phyloP scores from a whole-genome alignment of 805 yeast genomes.

The Ascoidea rubescens region DNA sequence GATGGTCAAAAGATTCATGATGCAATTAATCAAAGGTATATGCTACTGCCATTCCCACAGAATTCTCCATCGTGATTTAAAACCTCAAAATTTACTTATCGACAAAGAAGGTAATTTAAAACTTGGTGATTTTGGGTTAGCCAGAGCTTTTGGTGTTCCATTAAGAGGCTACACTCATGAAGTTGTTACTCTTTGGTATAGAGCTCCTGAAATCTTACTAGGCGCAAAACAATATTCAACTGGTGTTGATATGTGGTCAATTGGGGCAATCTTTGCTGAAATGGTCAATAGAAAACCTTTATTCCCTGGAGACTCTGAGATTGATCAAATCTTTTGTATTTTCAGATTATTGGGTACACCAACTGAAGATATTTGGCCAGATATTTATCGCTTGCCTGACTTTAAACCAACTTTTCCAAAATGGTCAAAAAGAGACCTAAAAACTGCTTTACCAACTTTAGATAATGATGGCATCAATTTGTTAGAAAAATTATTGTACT shows the following conservation, averaged over 20 bases:
- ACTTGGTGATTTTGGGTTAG: slow-evolving; percentile 86
- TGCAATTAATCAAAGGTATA: slow-evolving; percentile 83
- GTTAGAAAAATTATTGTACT: slow-evolving; percentile 63
- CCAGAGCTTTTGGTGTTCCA: slow-evolving; percentile 96
- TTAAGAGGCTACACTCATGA: slow-evolving; percentile 94
- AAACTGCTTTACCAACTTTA: slow-evolving; percentile 39
- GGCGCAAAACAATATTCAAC: slow-evolving; percentile 97
- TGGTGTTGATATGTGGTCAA: slow-evolving; percentile 98
- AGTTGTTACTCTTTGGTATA: slow-evolving; percentile 94
- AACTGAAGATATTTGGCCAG: slow-evolving; percentile 88
- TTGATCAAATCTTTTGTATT: slow-evolving; percentile 90
- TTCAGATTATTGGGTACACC: slow-evolving; percentile 93
- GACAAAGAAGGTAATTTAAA: slow-evolving; percentile 92
- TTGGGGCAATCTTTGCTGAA: slow-evolving; percentile 95
- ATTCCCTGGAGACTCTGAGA: slow-evolving; percentile 96
- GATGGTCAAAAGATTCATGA: slow-evolving; percentile 84
- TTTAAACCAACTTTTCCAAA: slow-evolving; percentile 88
- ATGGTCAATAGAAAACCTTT: slow-evolving; percentile 93
- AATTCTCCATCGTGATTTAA: slow-evolving; percentile 87
- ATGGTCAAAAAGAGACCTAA: slow-evolving; percentile 64
- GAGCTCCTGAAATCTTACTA: slow-evolving; percentile 89
- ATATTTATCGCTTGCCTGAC: slow-evolving; percentile 80
- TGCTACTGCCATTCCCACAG: slow-evolving; percentile 91
- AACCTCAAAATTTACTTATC: slow-evolving; percentile 90
- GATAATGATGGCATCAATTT: slow-evolving; percentile 79